Evolutionary conservation across 192 early-diverging fungal species (phyloP), one percentile per base, ranked within the genome.

Genomic region (Rhizophagus sp.): DNA sequence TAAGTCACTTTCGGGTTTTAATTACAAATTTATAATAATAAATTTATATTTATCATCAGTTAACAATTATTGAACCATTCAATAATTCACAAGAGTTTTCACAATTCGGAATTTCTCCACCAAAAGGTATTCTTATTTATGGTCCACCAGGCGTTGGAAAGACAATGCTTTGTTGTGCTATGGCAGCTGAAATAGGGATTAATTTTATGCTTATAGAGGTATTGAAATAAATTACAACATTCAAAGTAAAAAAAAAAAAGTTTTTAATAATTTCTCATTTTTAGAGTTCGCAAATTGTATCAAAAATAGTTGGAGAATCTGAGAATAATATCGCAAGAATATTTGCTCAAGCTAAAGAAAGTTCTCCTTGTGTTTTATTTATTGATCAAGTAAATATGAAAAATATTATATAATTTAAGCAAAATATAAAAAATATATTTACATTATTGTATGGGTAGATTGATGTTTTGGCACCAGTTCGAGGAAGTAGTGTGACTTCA

Each of bases 301-400:
- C 96, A 33, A 97, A 97, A 83, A 83, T 97, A 27, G 94, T 99
- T n/a, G 97, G 97, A 61, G 96, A 97, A 84, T 94, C 95, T 0
- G 97, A 99, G 78, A 88, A 92, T 71, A 91, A 91, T 50, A 93
- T 99, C 82, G 91, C 93, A 9, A 88, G 87, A 8, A 84, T 97
- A 74, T 99, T 99, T 89, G 85, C 90, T 3, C 90, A 93, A 79
- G 97, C 95, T 36, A 88, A 94, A 69, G 83, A 91, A 63, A 94
- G 89, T 82, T 86, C 96, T 4, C 97, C 97, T 0, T 97, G 96
- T 75, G 92, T 98, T 11, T 82, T 99, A 17, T 91, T 99, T 49
- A 95, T 99, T 79, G 97, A 99, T 84, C 95, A 98, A 84, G 90
- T 93, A 86, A 49, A 25, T 39, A 5, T 30, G 30, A 34, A 8